Percentiles rank a stretch among this genome's conserved stretches.
Evolutionary conservation across 305 asterid species (phyloP).

Genomic region (Fraxinus angustifolia): DNA sequence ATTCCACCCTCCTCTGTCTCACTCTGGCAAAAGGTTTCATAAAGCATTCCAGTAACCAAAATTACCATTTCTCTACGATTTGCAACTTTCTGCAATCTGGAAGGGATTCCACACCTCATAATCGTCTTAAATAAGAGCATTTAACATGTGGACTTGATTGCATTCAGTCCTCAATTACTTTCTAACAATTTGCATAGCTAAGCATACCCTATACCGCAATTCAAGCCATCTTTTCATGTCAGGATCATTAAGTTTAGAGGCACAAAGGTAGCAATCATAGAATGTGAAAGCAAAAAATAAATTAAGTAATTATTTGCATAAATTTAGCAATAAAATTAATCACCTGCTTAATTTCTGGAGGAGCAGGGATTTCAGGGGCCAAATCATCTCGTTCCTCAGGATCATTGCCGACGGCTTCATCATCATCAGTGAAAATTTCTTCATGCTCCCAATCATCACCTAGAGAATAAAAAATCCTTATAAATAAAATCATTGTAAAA

Average conservation of each 20-base stretch:
- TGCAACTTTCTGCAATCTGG: neutral
- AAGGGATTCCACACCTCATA: neutral
- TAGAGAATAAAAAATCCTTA: slow-evolving; percentile 11
- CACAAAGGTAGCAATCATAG: neutral
- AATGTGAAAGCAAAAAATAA: slow-evolving; percentile 6
- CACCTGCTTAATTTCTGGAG: slow-evolving; percentile 98
- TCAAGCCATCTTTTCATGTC: neutral
- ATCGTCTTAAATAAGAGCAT: neutral
- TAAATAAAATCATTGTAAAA: neutral
- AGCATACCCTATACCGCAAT: neutral
- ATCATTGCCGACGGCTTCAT: slow-evolving; percentile 44
- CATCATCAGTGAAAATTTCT: slow-evolving; percentile 53
- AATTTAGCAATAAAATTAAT: slow-evolving; percentile 2
- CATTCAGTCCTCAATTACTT: neutral
- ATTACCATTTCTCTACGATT: neutral
- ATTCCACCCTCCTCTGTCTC: neutral
- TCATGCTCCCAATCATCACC: slow-evolving; percentile 65
- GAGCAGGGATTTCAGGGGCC: slow-evolving; percentile 66
- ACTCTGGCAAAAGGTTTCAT: neutral
- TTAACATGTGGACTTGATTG: neutral
- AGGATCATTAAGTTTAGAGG: slow-evolving; percentile 3
- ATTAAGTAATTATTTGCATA: neutral
- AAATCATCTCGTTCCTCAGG: slow-evolving; percentile 49
- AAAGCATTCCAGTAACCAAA: neutral
- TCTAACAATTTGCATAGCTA: neutral